Evolutionary conservation across 2,329 filamentous ascomycete genomes (phyloP).

Genomic region (Parastagonospora nodorum): DNA sequence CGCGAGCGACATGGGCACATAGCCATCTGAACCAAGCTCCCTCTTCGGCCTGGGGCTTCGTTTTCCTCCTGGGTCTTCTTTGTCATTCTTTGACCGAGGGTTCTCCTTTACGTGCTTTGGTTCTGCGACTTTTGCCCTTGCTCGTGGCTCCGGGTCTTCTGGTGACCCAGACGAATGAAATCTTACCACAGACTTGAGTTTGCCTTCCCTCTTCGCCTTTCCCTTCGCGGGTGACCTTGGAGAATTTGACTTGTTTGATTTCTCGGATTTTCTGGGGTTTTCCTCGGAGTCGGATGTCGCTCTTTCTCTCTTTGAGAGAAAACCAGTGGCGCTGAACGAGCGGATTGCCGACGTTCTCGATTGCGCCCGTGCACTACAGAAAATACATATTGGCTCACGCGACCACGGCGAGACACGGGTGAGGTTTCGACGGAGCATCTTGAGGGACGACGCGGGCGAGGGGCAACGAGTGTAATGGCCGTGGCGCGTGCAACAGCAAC

Average conservation of each 20-base stretch:
- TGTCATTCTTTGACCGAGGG: background rate
- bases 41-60: background rate
- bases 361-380: constrained; percentile 23
- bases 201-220: background rate
- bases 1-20: constrained; percentile 20
- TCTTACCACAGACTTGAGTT: background rate
- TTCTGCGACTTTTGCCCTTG: background rate
- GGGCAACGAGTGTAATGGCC: constrained; percentile 7
- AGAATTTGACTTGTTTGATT: background rate
- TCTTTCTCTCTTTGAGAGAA: background rate
- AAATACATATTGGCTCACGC: constrained; percentile 20
- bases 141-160: background rate
- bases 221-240: no score
- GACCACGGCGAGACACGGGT: constrained; percentile 24
- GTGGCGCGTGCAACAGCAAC: background rate
- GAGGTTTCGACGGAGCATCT: constrained; percentile 36
- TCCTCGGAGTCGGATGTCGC: background rate
- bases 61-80: background rate
- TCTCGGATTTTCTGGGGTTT: background rate
- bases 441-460: constrained; percentile 1
- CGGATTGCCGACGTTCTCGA: constrained; percentile 12
- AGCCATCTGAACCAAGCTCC: background rate
- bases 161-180: background rate
- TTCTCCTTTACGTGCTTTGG: background rate
- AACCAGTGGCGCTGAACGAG: constrained; percentile 19